Conservation (phyloP, 2,329 filamentous ascomycete genomes). For the Massarina eburnea region DNA sequence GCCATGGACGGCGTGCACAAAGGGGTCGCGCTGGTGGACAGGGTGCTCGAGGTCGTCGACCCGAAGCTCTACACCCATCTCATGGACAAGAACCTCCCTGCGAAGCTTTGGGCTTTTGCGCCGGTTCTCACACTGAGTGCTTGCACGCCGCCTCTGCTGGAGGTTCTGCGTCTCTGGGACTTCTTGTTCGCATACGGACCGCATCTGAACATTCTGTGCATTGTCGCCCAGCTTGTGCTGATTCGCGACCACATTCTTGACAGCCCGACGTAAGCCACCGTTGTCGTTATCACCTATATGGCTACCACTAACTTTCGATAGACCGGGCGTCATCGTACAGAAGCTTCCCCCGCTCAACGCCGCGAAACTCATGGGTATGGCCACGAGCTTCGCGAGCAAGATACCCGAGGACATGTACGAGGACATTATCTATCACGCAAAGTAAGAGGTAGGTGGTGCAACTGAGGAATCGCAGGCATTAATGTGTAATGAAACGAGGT, state of each 20-base stretch:
- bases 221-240: slow-evolving; percentile 90
- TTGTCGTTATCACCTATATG: background rate
- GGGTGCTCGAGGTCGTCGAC: slow-evolving; percentile 88
- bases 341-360: slow-evolving; percentile 84
- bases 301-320: slow-evolving; percentile 45
- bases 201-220: slow-evolving; percentile 93
- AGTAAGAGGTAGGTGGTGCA: slow-evolving; percentile 49
- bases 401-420: slow-evolving; percentile 89
- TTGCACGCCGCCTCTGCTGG: slow-evolving; percentile 90
- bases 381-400: slow-evolving; percentile 82
- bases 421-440: slow-evolving; percentile 85
- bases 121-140: slow-evolving; percentile 93
- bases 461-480: background rate
- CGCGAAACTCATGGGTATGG: slow-evolving; percentile 79
- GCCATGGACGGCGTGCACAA: slow-evolving; percentile 97
- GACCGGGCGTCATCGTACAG: slow-evolving; percentile 88
- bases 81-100: slow-evolving; percentile 69
- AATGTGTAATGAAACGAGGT: background rate
- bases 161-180: slow-evolving; percentile 93
- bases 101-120: slow-evolving; percentile 94
- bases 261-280: slow-evolving; percentile 69
- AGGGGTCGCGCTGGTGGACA: slow-evolving; percentile 87
- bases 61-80: slow-evolving; percentile 83
- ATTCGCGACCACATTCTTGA: slow-evolving; percentile 82
- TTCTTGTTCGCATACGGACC: slow-evolving; percentile 95